Evolutionary conservation across 306 rosid genomes (phyloP), one percentile per base, ranked within the genome.

Genomic region (Aeschynomene evenia): DNA sequence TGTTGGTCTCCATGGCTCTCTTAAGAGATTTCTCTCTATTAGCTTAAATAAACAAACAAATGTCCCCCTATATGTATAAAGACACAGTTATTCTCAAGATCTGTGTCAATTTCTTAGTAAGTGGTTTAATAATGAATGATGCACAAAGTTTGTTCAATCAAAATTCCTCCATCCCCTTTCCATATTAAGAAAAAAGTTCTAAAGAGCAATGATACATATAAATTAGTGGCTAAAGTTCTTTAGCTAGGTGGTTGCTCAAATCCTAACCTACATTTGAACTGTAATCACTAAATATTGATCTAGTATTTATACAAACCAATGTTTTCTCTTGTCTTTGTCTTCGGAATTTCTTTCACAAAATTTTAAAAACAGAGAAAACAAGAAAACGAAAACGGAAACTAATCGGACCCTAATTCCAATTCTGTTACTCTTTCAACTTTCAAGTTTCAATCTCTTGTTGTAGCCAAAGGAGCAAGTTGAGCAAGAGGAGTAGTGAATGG

Each of bases 401-500:
- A n/a, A n/a, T n/a, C n/a, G n/a, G n/a, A n/a, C n/a, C n/a, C n/a
- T n/a, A n/a, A n/a, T n/a, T n/a, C n/a, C n/a, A n/a, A n/a, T n/a
- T n/a, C n/a, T n/a, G n/a, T n/a, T n/a, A n/a, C n/a, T n/a, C n/a
- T n/a, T n/a, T n/a, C n/a, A n/a, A n/a, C n/a, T n/a, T n/a, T n/a
- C n/a, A n/a, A 10, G 13, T 11, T 14, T 53, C 36, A 62, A 62
- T 39, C 21, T 15, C 54, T 15, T n/a, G 26, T 48, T n/a, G 72
- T 8, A 14, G 51, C 55, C 59, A 68, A 55, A 6, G 82, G 79
- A 54, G 66, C 33, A 20, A 77, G 77, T 67, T 81, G 71, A 9
- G 81, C 79, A 5, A 70, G 70, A 2, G 81, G 81, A 26, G 80
- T 54, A 4, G 76, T 77, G 2, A 55, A 53, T 18, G 82, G 82